These are phyloP conservation scores for Cadophora sp. DNA, from an alignment of 2,329 filamentous ascomycete species.

Conservation along the genomic window DNA sequence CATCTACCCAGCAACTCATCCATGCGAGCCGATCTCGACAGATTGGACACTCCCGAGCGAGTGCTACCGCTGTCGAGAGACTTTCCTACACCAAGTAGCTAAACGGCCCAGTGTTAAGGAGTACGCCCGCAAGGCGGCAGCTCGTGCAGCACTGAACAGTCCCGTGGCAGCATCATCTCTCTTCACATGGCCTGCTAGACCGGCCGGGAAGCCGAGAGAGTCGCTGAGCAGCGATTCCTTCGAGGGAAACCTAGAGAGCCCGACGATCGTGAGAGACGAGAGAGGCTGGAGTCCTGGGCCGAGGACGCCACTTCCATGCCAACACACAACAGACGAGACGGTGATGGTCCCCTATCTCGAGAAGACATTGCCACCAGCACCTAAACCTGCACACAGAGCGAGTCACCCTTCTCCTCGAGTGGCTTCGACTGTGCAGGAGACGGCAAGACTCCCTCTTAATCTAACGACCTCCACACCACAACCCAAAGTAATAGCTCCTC, in stretches of 20 bases:
- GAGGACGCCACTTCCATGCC: neutral
- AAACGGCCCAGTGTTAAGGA: neutral
- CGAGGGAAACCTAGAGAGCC: neutral
- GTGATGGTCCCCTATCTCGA: neutral
- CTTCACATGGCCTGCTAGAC: constrained; percentile 5
- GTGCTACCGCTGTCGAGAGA: constrained; percentile 5
- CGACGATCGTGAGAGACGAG: constrained; percentile 6
- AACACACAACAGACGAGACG: neutral
- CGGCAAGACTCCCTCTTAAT: neutral
- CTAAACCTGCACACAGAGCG: neutral
- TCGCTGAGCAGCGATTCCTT: neutral
- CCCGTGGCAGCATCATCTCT: neutral
- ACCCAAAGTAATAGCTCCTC: neutral
- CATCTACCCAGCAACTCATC: neutral
- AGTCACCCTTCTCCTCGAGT: neutral
- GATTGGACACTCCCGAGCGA: neutral
- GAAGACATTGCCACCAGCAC: neutral
- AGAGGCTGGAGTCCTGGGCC: neutral
- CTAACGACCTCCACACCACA: neutral
- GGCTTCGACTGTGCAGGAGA: neutral
- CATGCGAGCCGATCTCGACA: neutral
- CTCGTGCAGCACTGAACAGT: neutral
- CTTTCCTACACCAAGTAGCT: neutral
- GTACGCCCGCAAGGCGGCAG: neutral
- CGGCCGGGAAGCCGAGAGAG: neutral